Percentiles rank a stretch among this genome's conserved stretches.
Evolutionary conservation across 331 rosid genomes (phyloP).

Genomic region (Rosa hybrid): DNA sequence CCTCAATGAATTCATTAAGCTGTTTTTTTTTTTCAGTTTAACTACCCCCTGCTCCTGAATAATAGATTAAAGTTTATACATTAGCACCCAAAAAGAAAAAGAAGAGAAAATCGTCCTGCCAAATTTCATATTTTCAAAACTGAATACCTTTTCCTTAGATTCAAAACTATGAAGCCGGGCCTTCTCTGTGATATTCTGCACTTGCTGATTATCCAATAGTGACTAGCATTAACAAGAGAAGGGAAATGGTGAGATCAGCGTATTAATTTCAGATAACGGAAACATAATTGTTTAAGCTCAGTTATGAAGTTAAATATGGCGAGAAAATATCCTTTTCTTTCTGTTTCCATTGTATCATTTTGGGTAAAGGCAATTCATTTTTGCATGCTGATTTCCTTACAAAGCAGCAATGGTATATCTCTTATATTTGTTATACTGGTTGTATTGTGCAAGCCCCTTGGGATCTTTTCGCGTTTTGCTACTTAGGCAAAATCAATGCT

Average conservation of each 20-base stretch:
- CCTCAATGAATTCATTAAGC: conserved; percentile 82
- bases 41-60: conserved; percentile 70
- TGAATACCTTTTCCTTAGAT: conserved; percentile 74
- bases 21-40: conserved; percentile 54
- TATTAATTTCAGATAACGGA: not conserved
- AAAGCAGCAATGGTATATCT: not conserved
- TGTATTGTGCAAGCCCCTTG: not conserved
- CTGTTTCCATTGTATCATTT: not conserved
- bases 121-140: conserved; percentile 10
- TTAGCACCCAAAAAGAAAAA: not conserved
- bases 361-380: not conserved
- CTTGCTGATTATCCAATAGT: conserved; percentile 68
- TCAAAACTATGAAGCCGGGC: conserved; percentile 59
- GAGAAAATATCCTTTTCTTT: conserved; percentile 4
- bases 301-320: conserved; percentile 1
- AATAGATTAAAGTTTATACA: conserved; percentile 23
- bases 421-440: not conserved
- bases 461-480: too few relatives aligned
- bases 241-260: conserved; percentile 29
- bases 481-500: too few relatives aligned
- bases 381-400: conserved; percentile 5
- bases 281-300: not conserved
- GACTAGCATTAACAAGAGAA: conserved; percentile 55
- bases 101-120: not conserved
- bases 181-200: conserved; percentile 72